Evolutionary conservation across 495 filamentous ascomycete genomes (phyloP).

Genomic region (Neurospora sp.): DNA sequence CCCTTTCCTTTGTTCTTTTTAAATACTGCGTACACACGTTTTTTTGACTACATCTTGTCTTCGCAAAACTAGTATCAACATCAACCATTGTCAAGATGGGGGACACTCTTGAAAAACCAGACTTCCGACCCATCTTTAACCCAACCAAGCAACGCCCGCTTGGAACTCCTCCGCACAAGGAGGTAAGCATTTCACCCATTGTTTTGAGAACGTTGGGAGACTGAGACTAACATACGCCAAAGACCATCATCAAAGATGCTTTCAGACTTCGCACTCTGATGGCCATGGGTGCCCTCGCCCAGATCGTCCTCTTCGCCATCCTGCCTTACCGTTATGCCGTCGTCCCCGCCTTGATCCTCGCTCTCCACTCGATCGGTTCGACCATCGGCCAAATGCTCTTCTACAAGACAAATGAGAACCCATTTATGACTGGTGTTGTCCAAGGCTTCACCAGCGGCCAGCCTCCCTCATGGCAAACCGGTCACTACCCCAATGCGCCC

Average conservation of each 20-base stretch:
- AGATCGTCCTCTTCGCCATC: slow-evolving; percentile 27
- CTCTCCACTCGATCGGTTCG: slow-evolving; percentile 20
- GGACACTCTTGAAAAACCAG: not conserved
- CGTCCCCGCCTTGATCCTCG: slow-evolving; percentile 21
- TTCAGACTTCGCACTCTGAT: slow-evolving; percentile 33
- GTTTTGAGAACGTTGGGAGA: not conserved
- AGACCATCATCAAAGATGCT: slow-evolving; percentile 10
- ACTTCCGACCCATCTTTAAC: not conserved
- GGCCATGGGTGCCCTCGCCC: slow-evolving; percentile 30
- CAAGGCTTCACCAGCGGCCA: slow-evolving; percentile 2
- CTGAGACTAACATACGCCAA: not conserved
- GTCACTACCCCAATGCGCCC: not conserved
- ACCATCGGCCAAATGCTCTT: slow-evolving; percentile 12
- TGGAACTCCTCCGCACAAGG: not conserved
- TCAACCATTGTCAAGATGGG: not conserved
- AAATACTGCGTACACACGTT: not conserved
- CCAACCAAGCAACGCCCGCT: not conserved
- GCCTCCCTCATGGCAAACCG: slow-evolving; percentile 1
- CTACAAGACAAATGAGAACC: not conserved
- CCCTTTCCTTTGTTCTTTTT: not conserved
- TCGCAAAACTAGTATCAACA: not conserved
- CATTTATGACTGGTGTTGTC: not conserved
- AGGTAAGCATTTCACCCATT: not conserved
- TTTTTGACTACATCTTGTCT: not conserved
- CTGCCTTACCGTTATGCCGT: slow-evolving; percentile 26